These are phyloP conservation scores for Neurospora tetraspora DNA, from an alignment of 495 filamentous ascomycete genomes.

Conservation along the genomic window DNA sequence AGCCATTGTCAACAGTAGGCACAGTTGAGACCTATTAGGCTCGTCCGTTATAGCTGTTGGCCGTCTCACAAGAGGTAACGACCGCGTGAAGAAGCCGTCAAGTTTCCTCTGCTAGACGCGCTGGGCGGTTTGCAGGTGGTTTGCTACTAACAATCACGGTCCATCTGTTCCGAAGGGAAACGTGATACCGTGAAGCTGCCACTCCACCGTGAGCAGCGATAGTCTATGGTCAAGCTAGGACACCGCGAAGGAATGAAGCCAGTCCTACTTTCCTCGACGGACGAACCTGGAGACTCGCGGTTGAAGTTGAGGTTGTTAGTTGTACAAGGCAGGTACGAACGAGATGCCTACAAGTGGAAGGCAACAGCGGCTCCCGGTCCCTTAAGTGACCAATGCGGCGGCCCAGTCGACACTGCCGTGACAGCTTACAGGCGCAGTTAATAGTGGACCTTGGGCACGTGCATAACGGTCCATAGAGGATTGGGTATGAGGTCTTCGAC, in stretches of 20 bases:
- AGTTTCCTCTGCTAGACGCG: not conserved
- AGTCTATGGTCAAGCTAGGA: not conserved
- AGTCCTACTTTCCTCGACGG: not conserved
- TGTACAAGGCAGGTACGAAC: not conserved
- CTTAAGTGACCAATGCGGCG: not conserved
- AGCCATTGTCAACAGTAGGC: constrained; percentile 10
- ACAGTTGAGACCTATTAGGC: not conserved
- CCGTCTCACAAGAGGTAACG: not conserved
- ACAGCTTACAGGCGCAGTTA: not conserved
- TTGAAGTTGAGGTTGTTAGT: not conserved
- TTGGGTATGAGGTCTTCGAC: not conserved
- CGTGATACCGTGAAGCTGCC: not conserved
- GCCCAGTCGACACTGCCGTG: not conserved
- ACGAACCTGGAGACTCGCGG: not conserved
- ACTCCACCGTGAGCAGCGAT: not conserved
- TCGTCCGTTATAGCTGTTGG: not conserved
- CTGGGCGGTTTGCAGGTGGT: not conserved
- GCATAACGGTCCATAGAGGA: not conserved
- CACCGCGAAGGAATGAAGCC: not conserved
- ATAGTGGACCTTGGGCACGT: not conserved
- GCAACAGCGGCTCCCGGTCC: not conserved
- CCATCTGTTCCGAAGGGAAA: not conserved
- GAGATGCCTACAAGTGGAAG: not conserved
- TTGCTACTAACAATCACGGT: not conserved
- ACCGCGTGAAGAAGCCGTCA: not conserved